Conservation (phyloP, 768 basidiomycete genomes). For the Mycena albidolilacea region DNA sequence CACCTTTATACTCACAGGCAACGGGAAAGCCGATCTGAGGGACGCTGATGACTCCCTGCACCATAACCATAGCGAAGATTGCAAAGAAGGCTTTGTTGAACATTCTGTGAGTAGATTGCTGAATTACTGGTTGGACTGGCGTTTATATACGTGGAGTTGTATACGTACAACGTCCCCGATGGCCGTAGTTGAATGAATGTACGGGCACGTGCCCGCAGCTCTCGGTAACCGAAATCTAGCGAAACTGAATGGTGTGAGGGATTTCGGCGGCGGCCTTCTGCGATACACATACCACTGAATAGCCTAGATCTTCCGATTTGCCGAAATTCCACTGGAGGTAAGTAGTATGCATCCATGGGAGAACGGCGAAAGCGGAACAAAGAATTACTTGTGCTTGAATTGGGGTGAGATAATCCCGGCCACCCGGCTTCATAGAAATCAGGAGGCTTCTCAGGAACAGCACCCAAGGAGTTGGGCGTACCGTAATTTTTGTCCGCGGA, state of each 20-base stretch:
- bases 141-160: slow-evolving; percentile 5
- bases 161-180: slow-evolving; percentile 9
- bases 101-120: slow-evolving; percentile 16
- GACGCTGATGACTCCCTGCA: slow-evolving; percentile 19
- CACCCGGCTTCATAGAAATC: slow-evolving; percentile 13
- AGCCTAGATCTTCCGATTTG: slow-evolving; percentile 9
- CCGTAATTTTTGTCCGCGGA: slow-evolving; percentile 11
- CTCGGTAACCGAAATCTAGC: slow-evolving; percentile 16
- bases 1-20: slow-evolving; percentile 19
- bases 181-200: slow-evolving; percentile 16
- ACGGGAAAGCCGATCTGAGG: slow-evolving; percentile 18
- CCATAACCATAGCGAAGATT: slow-evolving; percentile 16
- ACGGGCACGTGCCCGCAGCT: slow-evolving; percentile 9
- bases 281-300: background rate
- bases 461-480: slow-evolving; percentile 17
- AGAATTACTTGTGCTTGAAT: slow-evolving; percentile 15
- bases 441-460: slow-evolving; percentile 16
- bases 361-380: slow-evolving; percentile 12
- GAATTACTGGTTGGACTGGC: slow-evolving; percentile 11
- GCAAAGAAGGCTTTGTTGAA: slow-evolving; percentile 15
- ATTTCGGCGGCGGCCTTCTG: slow-evolving; percentile 5
- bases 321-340: slow-evolving; percentile 15
- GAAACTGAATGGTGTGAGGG: slow-evolving; percentile 21
- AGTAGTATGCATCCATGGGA: slow-evolving; percentile 16
- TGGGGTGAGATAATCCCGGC: slow-evolving; percentile 19